These are phyloP conservation scores for Butyriboletus regius DNA, from an alignment of 1,284 basidiomycete species.

Conservation along the genomic window DNA sequence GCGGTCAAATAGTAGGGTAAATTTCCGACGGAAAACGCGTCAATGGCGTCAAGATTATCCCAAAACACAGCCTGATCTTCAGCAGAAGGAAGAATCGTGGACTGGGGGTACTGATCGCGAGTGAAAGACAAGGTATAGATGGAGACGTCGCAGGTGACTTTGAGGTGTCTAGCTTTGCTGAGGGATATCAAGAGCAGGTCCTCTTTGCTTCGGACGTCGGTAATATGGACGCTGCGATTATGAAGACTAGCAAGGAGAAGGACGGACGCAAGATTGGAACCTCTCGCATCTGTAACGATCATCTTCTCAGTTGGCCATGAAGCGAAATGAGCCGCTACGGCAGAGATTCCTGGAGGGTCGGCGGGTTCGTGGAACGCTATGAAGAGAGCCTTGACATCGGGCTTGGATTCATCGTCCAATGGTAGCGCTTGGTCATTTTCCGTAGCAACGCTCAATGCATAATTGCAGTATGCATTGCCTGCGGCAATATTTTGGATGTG, in stretches of 20 bases:
- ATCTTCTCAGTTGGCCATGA: constrained; percentile 88
- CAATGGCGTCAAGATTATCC: constrained; percentile 79
- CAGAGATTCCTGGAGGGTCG: constrained; percentile 46
- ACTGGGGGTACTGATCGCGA: constrained; percentile 63
- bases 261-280: constrained; percentile 87
- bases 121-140: constrained; percentile 91
- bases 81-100: constrained; percentile 63
- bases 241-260: constrained; percentile 89
- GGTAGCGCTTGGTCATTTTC: constrained; percentile 59
- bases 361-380: constrained; percentile 65
- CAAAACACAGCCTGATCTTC: constrained; percentile 84
- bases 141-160: constrained; percentile 94
- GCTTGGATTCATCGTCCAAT: constrained; percentile 69
- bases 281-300: constrained; percentile 88
- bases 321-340: constrained; percentile 80
- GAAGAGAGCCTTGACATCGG: constrained; percentile 77
- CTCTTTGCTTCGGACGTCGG: constrained; percentile 82
- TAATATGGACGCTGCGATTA: constrained; percentile 84
- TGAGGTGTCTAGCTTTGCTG: constrained; percentile 88
- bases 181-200: constrained; percentile 88
- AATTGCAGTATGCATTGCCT: constrained; percentile 74
- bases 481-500: constrained; percentile 59
- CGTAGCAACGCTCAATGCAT: constrained; percentile 74
- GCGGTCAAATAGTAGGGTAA: constrained; percentile 73
- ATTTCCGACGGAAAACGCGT: constrained; percentile 85